Conservation (phyloP, 768 basidiomycete species). For the Mycena galopus region DNA sequence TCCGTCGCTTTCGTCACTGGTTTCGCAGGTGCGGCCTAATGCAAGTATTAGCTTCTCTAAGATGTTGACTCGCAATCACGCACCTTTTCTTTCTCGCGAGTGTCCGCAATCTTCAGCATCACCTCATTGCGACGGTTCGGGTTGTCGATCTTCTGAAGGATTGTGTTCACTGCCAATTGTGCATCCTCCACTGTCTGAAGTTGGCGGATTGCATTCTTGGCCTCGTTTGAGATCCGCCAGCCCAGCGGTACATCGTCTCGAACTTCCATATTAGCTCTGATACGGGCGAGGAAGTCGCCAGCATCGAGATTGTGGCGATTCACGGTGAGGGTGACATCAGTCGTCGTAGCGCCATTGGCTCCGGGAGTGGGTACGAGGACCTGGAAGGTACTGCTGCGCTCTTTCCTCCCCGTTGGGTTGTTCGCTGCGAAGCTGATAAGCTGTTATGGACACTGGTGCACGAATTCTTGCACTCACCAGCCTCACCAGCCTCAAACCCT, state of each 20-base stretch:
- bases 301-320: not conserved
- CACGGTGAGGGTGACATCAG: not conserved
- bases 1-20: not conserved
- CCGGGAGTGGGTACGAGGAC: not conserved
- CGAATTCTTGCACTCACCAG: not conserved
- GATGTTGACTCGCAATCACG: not conserved
- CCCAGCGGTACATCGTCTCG: not conserved
- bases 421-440: not conserved
- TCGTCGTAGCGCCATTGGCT: not conserved
- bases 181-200: not conserved
- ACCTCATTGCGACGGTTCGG: not conserved
- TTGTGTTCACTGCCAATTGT: not conserved
- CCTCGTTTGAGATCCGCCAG: not conserved
- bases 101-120: not conserved
- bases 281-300: not conserved
- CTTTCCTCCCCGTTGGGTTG: not conserved
- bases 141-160: not conserved
- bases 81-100: slow-evolving; percentile 1
- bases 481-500: not conserved
- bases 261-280: not conserved
- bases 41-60: not conserved
- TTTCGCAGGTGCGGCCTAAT: not conserved
- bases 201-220: not conserved
- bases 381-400: not conserved
- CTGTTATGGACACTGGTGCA: not conserved